phyloP scores from a whole-genome alignment of 345 rosid genomes.

The Euphorbia peplus region DNA sequence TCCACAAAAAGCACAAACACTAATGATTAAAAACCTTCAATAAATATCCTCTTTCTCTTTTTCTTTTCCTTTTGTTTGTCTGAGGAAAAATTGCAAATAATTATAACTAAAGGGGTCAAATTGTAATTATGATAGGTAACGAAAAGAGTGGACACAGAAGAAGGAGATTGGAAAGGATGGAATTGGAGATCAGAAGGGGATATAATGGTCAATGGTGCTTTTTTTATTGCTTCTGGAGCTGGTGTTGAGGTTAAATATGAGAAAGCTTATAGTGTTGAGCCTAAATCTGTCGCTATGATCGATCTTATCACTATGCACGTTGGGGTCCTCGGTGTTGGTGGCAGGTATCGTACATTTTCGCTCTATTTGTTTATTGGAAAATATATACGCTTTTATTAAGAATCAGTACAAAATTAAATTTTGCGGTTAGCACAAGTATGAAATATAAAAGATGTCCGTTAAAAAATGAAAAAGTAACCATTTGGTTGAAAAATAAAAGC shows the following conservation, averaged over 20 bases:
- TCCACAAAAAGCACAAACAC: background rate
- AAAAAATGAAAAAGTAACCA: no score
- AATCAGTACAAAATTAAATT: no score
- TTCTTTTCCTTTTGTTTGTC: no score
- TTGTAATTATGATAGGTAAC: slow-evolving; percentile 89
- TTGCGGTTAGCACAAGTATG: no score
- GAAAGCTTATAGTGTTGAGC: slow-evolving; percentile 89
- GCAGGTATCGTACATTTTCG: slow-evolving; percentile 11
- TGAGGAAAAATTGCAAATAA: no score
- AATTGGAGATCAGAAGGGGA: slow-evolving; percentile 98
- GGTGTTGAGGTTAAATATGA: slow-evolving; percentile 72
- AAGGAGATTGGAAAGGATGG: slow-evolving; percentile 77
- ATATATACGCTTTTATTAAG: no score
- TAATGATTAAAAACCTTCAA: background rate
- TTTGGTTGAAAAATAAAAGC: no score
- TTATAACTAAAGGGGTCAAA: no score
- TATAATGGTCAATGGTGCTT: slow-evolving; percentile 85
- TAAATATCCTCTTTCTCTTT: background rate
- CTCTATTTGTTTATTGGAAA: background rate
- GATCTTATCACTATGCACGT: slow-evolving; percentile 32
- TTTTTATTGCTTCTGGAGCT: slow-evolving; percentile 75
- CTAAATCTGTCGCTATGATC: slow-evolving; percentile 71
- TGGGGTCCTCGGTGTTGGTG: slow-evolving; percentile 33
- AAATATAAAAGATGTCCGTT: no score
- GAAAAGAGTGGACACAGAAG: slow-evolving; percentile 75